Base-by-base conservation (phyloP, 1,284 basidiomycete genomes). In the Vanrija sp. region DNA sequence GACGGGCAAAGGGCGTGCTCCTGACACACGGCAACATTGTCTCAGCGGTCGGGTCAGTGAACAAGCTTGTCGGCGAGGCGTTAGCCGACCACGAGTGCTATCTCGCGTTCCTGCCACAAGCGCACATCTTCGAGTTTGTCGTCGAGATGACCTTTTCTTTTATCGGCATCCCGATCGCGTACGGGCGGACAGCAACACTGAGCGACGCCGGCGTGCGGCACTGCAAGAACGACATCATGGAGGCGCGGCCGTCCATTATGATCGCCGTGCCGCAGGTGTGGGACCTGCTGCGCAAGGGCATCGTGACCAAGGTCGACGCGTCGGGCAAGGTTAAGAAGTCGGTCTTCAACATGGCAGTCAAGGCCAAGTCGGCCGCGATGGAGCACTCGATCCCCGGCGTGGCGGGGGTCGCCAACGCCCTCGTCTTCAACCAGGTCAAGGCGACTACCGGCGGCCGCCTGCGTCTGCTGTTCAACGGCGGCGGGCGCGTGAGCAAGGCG, bases 201-300 rank as follows among this genome's bases (percentile, higher is more conserved):
- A 93, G 92, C 1, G 89, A 94, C 71, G 83, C 85, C 6, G 88
- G 86, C 14, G 90, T 94, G 15, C 84, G 89, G 52, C 85, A 90
- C 57, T 96, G 91, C 79, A 80, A 85, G 55, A 92, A 92, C 25
- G 93, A 96, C 71, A 83, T 97, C 65, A 80, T 80, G 51, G 82
- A 85, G 3, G 89, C 91, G 79, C 78, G 82, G 50, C 93, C 93
- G 60, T 62, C 65, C 3, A 85, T 95, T 75, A 88, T 97, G 82
- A 83, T 91, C 46, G 94, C 91, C 58, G 94, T 97, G 0, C 94
- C 93, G 3, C 89, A 90, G 2, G 86, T 91, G 1, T 91, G 86
- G 86, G 89, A 91, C 75, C 84, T 83, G 59, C 93, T 92, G 12
- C 53, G 53, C 54, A 68, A 68, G 64, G 68, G 45, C 26, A 65